These are phyloP conservation scores for Acer yangbiense DNA, from an alignment of 345 rosid genomes.

Conservation along the genomic window DNA sequence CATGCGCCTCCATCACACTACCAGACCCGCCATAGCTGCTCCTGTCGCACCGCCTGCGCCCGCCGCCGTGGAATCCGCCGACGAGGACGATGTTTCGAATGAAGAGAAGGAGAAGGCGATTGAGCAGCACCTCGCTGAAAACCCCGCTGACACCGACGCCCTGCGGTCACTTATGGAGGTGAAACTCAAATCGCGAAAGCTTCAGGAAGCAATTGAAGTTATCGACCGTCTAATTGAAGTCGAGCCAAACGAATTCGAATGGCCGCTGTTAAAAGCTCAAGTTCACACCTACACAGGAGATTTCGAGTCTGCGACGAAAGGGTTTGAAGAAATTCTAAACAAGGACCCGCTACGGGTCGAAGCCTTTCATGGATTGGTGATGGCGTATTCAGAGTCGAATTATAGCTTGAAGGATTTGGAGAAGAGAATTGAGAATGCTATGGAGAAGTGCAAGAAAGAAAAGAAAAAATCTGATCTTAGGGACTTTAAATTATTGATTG, in stretches of 20 bases:
- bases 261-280: conserved; percentile 74
- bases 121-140: conserved; percentile 42
- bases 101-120: conserved; percentile 57
- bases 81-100: conserved; percentile 20
- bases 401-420: conserved; percentile 43
- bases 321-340: conserved; percentile 61
- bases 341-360: conserved; percentile 82
- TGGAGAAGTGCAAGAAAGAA: conserved; percentile 77
- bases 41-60: conserved; percentile 37
- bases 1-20: conserved; percentile 36
- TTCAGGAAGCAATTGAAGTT: conserved; percentile 55
- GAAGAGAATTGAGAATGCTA: conserved; percentile 62
- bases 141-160: conserved; percentile 52
- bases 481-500: conserved; percentile 80
- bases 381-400: conserved; percentile 67
- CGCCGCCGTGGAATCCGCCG: conserved; percentile 37
- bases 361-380: conserved; percentile 82
- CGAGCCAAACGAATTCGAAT: conserved; percentile 78
- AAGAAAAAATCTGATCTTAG: conserved; percentile 58
- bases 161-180: conserved; percentile 70
- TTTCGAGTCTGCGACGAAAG: conserved; percentile 50
- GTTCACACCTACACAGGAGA: conserved; percentile 64
- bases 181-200: conserved; percentile 61
- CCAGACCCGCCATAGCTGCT: conserved; percentile 62
- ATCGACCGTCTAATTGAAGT: conserved; percentile 66